Conservation (phyloP, 2,329 filamentous ascomycete species). For the Alternaria hordeiaustralica region DNA sequence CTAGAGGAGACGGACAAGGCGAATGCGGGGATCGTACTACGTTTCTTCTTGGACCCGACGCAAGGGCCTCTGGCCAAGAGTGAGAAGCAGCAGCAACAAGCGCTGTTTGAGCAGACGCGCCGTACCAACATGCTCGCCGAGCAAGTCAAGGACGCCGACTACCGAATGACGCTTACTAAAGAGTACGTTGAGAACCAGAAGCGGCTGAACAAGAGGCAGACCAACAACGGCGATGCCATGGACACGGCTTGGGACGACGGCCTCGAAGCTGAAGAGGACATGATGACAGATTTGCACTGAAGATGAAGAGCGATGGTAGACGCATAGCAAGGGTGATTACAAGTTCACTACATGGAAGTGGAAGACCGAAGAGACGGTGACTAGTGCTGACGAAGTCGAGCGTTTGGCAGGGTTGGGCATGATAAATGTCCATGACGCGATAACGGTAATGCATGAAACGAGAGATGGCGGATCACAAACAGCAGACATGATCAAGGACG, state of each 20-base stretch:
- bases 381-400: neutral
- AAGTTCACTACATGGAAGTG: neutral
- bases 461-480: conserved; percentile 15
- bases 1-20: conserved; percentile 53
- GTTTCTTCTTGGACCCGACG: conserved; percentile 56
- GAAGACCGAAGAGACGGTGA: neutral
- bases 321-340: neutral
- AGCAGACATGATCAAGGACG: conserved; percentile 13
- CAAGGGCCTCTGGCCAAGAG: conserved; percentile 48
- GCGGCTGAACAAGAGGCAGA: conserved; percentile 53
- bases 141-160: conserved; percentile 62
- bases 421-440: conserved; percentile 28
- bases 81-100: conserved; percentile 50
- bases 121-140: conserved; percentile 59
- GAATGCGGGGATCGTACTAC: conserved; percentile 56
- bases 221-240: conserved; percentile 43
- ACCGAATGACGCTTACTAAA: conserved; percentile 62
- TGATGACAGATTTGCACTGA: conserved; percentile 48
- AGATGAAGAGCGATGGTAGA: neutral
- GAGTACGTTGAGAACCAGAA: conserved; percentile 64
- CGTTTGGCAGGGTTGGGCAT: conserved; percentile 8
- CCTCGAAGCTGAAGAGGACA: conserved; percentile 46
- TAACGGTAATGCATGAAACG: conserved; percentile 41
- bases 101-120: conserved; percentile 57
- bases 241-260: conserved; percentile 46